These are phyloP conservation scores for Hygrocybe punicea DNA, from an alignment of 768 basidiomycete genomes.

Conservation along the genomic window DNA sequence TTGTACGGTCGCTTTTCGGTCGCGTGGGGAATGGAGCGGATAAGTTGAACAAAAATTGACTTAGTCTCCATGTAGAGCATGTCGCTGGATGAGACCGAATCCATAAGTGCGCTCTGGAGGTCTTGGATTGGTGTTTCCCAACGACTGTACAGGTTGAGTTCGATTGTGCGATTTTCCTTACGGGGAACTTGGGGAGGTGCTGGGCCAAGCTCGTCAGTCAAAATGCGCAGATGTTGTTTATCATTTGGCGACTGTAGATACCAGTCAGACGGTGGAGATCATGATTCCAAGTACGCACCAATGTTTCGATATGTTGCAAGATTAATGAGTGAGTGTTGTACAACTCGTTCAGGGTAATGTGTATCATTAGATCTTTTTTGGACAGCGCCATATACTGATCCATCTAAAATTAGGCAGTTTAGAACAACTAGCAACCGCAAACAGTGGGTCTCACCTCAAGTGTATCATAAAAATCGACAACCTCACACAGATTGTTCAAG, in stretches of 20 bases:
- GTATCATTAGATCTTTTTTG: slow-evolving; percentile 97
- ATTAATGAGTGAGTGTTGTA: slow-evolving; percentile 98
- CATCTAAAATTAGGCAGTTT: slow-evolving; percentile 59
- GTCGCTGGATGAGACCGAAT: slow-evolving; percentile 94
- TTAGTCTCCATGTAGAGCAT: slow-evolving; percentile 99
- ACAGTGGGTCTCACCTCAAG: slow-evolving; percentile 65
- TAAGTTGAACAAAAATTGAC: slow-evolving; percentile 96
- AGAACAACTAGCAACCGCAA: not conserved
- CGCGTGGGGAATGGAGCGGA: slow-evolving; percentile 87
- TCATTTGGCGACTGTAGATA: slow-evolving; percentile 83
- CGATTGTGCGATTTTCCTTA: slow-evolving; percentile 94
- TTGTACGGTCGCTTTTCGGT: slow-evolving; percentile 87
- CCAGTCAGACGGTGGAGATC: not conserved
- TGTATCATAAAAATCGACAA: slow-evolving; percentile 98
- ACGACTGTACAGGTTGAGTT: slow-evolving; percentile 88
- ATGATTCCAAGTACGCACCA: slow-evolving; percentile 46
- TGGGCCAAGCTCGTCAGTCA: slow-evolving; percentile 92
- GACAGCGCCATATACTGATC: slow-evolving; percentile 99
- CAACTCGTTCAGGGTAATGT: slow-evolving; percentile 97
- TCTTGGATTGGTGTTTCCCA: slow-evolving; percentile 99
- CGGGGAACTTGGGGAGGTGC: slow-evolving; percentile 95
- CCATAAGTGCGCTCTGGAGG: slow-evolving; percentile 93
- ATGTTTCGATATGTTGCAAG: slow-evolving; percentile 87
- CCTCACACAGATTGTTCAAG: slow-evolving; percentile 94
- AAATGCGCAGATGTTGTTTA: slow-evolving; percentile 93